Evolutionary conservation across 2,329 filamentous ascomycete species (phyloP), one percentile per base, ranked within the genome.

Genomic region (Echinosphaeria canescens): DNA sequence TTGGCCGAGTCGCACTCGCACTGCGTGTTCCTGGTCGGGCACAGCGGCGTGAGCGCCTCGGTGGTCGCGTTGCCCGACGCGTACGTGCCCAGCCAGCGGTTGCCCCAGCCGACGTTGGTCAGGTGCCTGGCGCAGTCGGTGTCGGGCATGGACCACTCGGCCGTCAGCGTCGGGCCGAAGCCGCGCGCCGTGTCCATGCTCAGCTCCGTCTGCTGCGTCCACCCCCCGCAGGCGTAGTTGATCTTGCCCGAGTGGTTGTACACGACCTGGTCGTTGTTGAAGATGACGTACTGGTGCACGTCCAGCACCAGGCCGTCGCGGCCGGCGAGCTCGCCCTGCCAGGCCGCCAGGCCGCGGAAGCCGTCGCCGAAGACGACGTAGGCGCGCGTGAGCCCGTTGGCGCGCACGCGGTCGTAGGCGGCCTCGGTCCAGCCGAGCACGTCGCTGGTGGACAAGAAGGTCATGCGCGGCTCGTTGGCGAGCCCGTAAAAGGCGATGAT

Each of bases 201-300:
- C 32, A 67, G 53, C 33, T 65, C 44, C 10, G 81, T 66, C 56
- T 95, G 82, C 38, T 72, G 46, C 4, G 78, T 75, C 88, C 88
- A 98, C 28, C 71, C 81, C 12, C 62, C 54, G 53, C 88, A 98
- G 4, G 85, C 81, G 43, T 91, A 90, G 32, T 75, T 59, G 30
- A 95, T 62, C 52, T 93, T 93, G 36, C 73, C 62, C 29, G 72
- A 61, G 53, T 95, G 88, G 29, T 73, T 73, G 42, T 75, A 73
- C 25, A 68, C 64, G 42, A 98, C 75, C 48, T 91, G 80, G 36
- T 75, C 71, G 22, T 68, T 67, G 58, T 98, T 93, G 62, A 98
- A 98, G 48, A 93, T 93, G 42, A 91, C 80, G 48, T 98, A 98
- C 49, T 95, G 85, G 51, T 98, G 88, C 20, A 90, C 88, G 49